These are phyloP conservation scores for Tuber brumale DNA, from an alignment of 495 filamentous ascomycete species.

Conservation along the genomic window DNA sequence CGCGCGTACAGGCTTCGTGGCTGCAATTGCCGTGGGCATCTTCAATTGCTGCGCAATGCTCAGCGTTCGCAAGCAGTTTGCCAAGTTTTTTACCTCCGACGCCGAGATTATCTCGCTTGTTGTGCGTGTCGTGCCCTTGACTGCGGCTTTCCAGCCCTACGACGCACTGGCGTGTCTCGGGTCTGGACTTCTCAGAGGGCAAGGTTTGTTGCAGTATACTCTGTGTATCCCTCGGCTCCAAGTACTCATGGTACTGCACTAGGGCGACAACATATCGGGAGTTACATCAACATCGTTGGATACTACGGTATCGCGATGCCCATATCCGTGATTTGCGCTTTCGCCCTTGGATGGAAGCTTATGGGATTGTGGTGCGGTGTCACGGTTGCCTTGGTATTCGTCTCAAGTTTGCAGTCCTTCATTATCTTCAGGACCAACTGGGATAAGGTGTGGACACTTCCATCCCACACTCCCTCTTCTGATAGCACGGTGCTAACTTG, in stretches of 20 bases:
- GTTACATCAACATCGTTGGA: constrained; percentile 73
- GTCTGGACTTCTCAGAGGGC: constrained; percentile 75
- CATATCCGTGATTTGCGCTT: constrained; percentile 68
- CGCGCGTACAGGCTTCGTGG: constrained; percentile 53
- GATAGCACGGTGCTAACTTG: not conserved
- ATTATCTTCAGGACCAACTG: constrained; percentile 36
- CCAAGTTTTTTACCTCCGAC: constrained; percentile 73
- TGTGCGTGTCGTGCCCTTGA: constrained; percentile 64
- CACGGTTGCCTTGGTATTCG: constrained; percentile 57
- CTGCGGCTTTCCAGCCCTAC: constrained; percentile 80
- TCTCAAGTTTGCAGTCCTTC: constrained; percentile 27
- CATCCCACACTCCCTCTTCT: not conserved
- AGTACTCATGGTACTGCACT: constrained; percentile 37
- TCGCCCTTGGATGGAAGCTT: constrained; percentile 65
- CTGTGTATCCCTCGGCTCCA: not conserved
- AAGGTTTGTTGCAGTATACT: constrained; percentile 20
- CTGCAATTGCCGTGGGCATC: constrained; percentile 61
- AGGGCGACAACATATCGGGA: constrained; percentile 78
- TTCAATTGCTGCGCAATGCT: constrained; percentile 67
- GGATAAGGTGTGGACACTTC: constrained; percentile 17
- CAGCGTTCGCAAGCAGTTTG: constrained; percentile 59
- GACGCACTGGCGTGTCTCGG: constrained; percentile 71
- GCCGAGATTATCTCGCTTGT: constrained; percentile 70
- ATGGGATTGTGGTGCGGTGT: constrained; percentile 78
- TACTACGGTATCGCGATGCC: constrained; percentile 86